These are phyloP conservation scores for Fusarium cicatricum DNA, from an alignment of 2,329 filamentous ascomycete species.

Conservation along the genomic window DNA sequence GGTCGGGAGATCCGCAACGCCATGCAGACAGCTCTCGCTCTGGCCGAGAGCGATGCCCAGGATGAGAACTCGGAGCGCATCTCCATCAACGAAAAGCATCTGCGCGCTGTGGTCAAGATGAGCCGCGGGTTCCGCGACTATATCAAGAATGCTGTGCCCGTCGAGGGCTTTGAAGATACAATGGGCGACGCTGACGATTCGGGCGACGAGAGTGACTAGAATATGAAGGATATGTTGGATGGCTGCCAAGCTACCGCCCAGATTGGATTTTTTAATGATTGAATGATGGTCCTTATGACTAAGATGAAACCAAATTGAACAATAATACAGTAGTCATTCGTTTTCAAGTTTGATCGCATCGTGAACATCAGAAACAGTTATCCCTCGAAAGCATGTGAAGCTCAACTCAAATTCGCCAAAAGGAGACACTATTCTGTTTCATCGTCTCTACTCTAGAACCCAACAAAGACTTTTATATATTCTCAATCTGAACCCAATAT, in stretches of 20 bases:
- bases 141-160: conserved; percentile 35
- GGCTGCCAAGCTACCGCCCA: too few species aligned
- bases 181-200: conserved; percentile 21
- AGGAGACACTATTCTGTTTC: background rate
- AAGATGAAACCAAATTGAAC: too few species aligned
- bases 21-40: conserved; percentile 55
- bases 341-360: too few species aligned
- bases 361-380: too few species aligned
- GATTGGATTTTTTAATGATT: too few species aligned
- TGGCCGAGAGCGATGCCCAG: conserved; percentile 53
- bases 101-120: conserved; percentile 48
- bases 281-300: too few species aligned
- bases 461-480: background rate
- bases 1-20: conserved; percentile 54
- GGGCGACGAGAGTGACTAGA: conserved; percentile 18
- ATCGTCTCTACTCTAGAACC: background rate
- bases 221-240: too few species aligned
- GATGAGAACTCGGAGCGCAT: conserved; percentile 46
- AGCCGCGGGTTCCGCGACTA: conserved; percentile 47
- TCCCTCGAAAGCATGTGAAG: background rate
- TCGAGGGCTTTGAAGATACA: conserved; percentile 35
- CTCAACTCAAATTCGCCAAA: background rate
- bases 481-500: background rate
- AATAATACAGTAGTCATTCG: too few species aligned
- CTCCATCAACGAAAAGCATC: conserved; percentile 45